Evolutionary conservation across 2,329 filamentous ascomycete genomes (phyloP), one percentile per base, ranked within the genome.

Genomic region (Claviceps fusiformis): DNA sequence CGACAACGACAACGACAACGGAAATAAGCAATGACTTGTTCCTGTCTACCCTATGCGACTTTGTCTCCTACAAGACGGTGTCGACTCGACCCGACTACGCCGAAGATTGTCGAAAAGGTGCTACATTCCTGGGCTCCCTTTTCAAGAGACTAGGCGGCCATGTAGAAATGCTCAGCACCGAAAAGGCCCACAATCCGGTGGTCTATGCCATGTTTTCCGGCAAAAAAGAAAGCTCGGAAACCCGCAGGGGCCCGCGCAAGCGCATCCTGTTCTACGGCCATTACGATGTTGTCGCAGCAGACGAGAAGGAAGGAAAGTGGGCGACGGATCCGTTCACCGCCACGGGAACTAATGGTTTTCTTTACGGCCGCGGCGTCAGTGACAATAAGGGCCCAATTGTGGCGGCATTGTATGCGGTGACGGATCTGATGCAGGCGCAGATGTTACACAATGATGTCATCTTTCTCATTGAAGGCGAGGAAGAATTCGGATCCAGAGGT

Each of bases 311-410:
- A 56, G 80, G 81, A 43, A 92, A 89, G 61, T 98, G 93, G 93
- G 78, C 81, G 44, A 83, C 83, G 1, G 88, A 97, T 59, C 95
- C 93, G 0, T 98, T 97, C 67, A 78, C 85, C n/a, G 78, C 97
- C 64, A 86, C 86, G 52, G 93, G 93, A 4, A 82, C 89, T 55
- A 91, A 95, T 62, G 92, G 93, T 0, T 97, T 92, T 67, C 75
- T 97, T 1, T 97, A 98, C 60, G 93, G 93, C 2, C 87, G 93
- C 62, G 93, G 93, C n/a, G 88, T 95, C 15, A 95, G 90, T 50
- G 93, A 98, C 69, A 97, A 98, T 73, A 98, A 98, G 68, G 93
- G 95, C 0, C 93, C 93, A 0, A 89, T 96, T 57, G 82, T 98
- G 64, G 92, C 95, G 1, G 93, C 93, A 1, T 78, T 98, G 0